Evolutionary conservation across 1,284 basidiomycete genomes (phyloP), one percentile per base, ranked within the genome.

Genomic region (Apiotrichum montevideense): DNA sequence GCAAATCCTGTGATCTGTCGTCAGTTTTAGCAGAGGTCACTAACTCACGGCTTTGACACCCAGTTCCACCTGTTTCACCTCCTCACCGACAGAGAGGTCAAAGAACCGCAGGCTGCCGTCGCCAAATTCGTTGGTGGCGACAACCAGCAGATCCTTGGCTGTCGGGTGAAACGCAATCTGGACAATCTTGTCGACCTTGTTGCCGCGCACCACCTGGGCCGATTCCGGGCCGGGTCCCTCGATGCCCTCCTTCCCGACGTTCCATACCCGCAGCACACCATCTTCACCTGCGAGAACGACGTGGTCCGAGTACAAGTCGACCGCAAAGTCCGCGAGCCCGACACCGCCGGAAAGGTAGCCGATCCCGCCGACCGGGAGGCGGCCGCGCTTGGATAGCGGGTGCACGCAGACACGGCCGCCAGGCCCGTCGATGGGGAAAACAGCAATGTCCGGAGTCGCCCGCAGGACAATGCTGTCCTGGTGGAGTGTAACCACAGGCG

Each of bases 341-440:
- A 71, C 67, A 6, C 77, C 78, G 9, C 63, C 68, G 1, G 69
- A 66, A 7, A 80, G 53, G 58, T 70, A 75, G 0, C 70, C 70
- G 45, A 68, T 63, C 11, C 70, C 71, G 5, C 72, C 71, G n/a
- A 61, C 55, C 0, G 72, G 68, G 35, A 80, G 58, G 9, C 79
- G 63, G 0, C 78, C 78, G 55, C 73, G 78, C 49, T 71, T 65
- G 3, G 56, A 49, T 14, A 78, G 50, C 0, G 76, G 66, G 58
- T 79, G 77, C 1, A 77, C 69, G 3, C 66, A 74, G 11, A 80
- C 59, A n/a, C 77, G 63, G 0, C 79, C 79, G 11, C 79, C 79
- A 0, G 78, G 71, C 1, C 79, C 78, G 10, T 76, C 68, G 29
- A 79, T 70, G 3, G 78, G 78, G 66, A 78, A 78, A 63, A 78